Evolutionary conservation across 805 yeast genomes (phyloP), one percentile per base, ranked within the genome.

Genomic region (Cyberlindnera americana): DNA sequence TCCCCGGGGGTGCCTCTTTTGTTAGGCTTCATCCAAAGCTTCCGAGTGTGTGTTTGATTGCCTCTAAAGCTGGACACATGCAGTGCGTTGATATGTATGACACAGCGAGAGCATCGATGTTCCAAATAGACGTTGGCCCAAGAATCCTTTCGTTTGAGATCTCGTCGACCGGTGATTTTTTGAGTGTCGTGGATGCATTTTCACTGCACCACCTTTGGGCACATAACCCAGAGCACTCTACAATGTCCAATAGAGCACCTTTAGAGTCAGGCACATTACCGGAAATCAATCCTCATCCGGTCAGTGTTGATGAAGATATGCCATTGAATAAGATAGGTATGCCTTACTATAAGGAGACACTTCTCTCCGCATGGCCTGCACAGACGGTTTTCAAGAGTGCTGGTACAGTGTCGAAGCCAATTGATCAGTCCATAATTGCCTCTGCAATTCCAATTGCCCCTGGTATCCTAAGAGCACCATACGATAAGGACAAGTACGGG

Each of bases 1-100:
- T 89, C 54, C 89, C 93, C 1, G 82, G 89, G 0, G 97, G 97
- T 11, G 96, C 98, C 1, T 72, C 84, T 9, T 84, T 75, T 56
- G 93, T 83, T 1, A 72, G 84, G 35, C 70, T 91, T 46, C 97
- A 91, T 63, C 97, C 98, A 6, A 83, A 84, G 44, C 57, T 89
- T 35, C 84, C 96, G 6, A 83, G 85, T 27, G 78, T 83, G 25
- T 76, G 88, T 32, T 59, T 88, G 5, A 78, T 86, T 7, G 83
- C 87, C 0, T 83, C 96, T 0, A 70, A 71, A 16, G 61, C 75
- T 17, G 98, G 98, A 14, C 91, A 88, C 44, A 66, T 93, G 42
- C 95, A 89, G 54, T 82, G 89, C 48, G 74, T 88, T 19, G 97
- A 93, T 60, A 73, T 85, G 52, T 78, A 77, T 44, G 86, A 87